Conservation (phyloP, 2,329 filamentous ascomycete species). For the Clonostachys rosea region DNA sequence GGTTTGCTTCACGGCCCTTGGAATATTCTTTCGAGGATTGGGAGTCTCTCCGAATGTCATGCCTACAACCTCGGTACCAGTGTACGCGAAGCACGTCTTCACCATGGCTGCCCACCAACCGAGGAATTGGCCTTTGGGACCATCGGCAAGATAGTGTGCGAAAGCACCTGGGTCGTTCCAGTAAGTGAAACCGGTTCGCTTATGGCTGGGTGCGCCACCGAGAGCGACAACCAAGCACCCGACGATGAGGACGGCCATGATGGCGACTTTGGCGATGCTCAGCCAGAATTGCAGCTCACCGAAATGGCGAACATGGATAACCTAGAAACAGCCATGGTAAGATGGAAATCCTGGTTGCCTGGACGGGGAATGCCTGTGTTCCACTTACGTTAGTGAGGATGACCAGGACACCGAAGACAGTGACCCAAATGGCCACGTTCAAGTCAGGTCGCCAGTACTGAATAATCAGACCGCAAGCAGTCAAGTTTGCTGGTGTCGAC, state of each 20-base stretch:
- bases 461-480: constrained; percentile 27
- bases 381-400: constrained; percentile 20
- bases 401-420: constrained; percentile 23
- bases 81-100: background rate
- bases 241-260: constrained; percentile 38
- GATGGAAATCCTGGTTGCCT: no score
- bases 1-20: constrained; percentile 12
- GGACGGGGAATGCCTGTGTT: no score
- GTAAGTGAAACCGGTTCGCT: constrained; percentile 62
- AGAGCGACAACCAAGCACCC: constrained; percentile 63
- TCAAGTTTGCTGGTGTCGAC: constrained; percentile 29
- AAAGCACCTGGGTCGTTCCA: constrained; percentile 64
- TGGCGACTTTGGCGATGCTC: constrained; percentile 34
- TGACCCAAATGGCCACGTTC: constrained; percentile 30
- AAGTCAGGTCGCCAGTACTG: constrained; percentile 29
- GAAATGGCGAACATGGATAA: constrained; percentile 29
- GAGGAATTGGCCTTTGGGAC: constrained; percentile 59
- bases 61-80: constrained; percentile 8
- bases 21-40: constrained; percentile 13
- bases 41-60: constrained; percentile 12
- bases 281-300: constrained; percentile 43
- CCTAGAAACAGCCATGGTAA: constrained; percentile 20
- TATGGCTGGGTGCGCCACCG: constrained; percentile 66
- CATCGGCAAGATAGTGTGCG: constrained; percentile 52
- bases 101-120: constrained; percentile 45